These are phyloP conservation scores for Tilletiopsis washingtonensis DNA, from an alignment of 1,284 basidiomycete genomes.

Conservation along the genomic window DNA sequence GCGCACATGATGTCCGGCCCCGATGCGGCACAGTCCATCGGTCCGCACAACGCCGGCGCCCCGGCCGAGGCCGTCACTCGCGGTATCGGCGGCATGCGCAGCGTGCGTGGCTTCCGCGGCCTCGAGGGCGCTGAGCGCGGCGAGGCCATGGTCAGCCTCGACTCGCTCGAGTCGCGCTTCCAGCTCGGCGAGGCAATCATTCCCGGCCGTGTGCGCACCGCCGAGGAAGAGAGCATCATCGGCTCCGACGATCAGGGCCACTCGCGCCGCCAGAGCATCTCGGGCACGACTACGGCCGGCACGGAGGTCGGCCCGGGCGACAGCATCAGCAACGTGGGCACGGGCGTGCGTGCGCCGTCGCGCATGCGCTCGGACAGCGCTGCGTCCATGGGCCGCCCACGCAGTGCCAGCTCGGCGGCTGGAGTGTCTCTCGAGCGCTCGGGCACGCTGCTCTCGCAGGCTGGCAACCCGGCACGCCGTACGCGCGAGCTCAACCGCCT, in stretches of 20 bases:
- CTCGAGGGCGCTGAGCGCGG: constrained; percentile 31
- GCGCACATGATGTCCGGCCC: constrained; percentile 20
- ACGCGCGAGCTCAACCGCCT: constrained; percentile 33
- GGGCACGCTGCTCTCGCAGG: constrained; percentile 26
- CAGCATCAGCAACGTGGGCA: not conserved
- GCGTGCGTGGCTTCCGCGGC: constrained; percentile 20
- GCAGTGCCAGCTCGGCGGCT: constrained; percentile 16
- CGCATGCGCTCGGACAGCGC: not conserved
- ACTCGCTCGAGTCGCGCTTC: constrained; percentile 20
- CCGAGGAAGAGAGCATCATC: constrained; percentile 32
- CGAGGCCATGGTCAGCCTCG: constrained; percentile 27
- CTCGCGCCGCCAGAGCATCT: not conserved
- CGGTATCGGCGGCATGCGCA: constrained; percentile 21
- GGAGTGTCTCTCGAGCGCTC: constrained; percentile 25
- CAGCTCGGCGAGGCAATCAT: constrained; percentile 22
- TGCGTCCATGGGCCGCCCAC: constrained; percentile 4
- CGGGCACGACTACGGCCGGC: not conserved
- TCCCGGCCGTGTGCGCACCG: constrained; percentile 18
- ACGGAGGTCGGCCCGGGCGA: not conserved
- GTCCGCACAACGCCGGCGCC: no score
- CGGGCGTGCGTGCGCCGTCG: not conserved
- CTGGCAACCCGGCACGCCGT: constrained; percentile 26
- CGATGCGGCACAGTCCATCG: not conserved
- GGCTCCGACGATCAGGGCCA: constrained; percentile 10
- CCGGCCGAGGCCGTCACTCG: constrained; percentile 11